A percentile compares a stretch with the other conserved stretches of the same genome.
These are phyloP conservation scores for Solanum hybrid DNA, from an alignment of 305 asterid genomes.

Conservation along the genomic window DNA sequence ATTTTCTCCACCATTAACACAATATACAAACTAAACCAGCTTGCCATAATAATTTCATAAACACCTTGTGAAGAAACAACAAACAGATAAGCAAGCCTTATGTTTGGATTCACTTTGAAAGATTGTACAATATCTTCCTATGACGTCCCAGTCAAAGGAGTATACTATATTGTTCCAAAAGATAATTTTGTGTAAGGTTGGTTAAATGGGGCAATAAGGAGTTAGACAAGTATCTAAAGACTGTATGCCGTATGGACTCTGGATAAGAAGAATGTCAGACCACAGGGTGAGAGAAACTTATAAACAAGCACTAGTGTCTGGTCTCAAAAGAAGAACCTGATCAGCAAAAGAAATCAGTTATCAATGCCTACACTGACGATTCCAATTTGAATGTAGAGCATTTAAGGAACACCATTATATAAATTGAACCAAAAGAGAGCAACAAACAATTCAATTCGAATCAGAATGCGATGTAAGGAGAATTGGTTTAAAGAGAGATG, in stretches of 20 bases:
- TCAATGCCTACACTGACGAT: neutral
- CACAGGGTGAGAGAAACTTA: neutral
- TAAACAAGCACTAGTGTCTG: neutral
- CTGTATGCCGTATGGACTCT: neutral
- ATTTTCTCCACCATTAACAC: neutral
- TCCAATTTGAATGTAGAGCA: neutral
- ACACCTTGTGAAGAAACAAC: neutral
- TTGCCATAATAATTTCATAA: neutral
- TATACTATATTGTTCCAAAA: neutral
- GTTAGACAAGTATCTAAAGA: neutral
- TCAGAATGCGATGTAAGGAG: neutral
- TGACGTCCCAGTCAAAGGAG: neutral
- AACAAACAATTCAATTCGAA: neutral
- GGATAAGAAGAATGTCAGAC: neutral
- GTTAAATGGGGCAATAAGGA: neutral
- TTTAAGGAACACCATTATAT: neutral
- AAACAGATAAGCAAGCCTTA: neutral
- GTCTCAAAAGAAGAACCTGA: neutral
- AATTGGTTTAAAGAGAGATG: constrained; percentile 2
- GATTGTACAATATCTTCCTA: neutral
- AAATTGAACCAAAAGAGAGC: neutral
- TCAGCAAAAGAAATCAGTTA: neutral
- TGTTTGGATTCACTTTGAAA: neutral
- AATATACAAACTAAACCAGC: neutral
- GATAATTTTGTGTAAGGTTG: neutral